Base-by-base conservation (phyloP, 257 asterid species). In the Solanum lycopersicoides region DNA sequence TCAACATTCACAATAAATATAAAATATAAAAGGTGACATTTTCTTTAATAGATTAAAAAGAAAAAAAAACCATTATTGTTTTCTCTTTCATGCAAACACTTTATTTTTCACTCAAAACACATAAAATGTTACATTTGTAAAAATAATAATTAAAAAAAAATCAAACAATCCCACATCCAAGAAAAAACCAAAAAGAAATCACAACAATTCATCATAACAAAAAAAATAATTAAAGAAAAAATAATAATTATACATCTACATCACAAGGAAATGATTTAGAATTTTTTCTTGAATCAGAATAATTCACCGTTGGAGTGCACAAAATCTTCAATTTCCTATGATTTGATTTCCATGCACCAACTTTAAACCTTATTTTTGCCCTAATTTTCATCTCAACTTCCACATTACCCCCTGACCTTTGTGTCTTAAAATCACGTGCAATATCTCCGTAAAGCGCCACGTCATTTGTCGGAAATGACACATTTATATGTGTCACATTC, bases 291-390 rank as follows among this genome's bases (percentile, higher is more conserved):
- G 94, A 72, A 82, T 91, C 80, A 75, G 93, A 88, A 37, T 92
- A 92, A 69, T 91, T 93, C 87, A 88, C 84, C 9, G 90, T 32
- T 0, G 94, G 82, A 4, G 90, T 94, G 87, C 99, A 97, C 5
- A 65, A 12, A 15, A 93, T 88, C 95, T 90, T 93, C 35, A 95
- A 88, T 32, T 89, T 93, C 30, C 95, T 93, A 85, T 93, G 98
- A 23, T 89, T 87, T 12, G 91, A 90, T 86, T 95, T 96, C 56
- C 92, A 89, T 7, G 83, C 86, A 21, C 99, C 99, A 12, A 96
- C 88, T 92, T 94, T 95, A 45, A 93, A 77, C 91, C 99, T 89
- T n/a, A 97, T 93, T 80, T 92, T 92, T 6, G 96, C 97, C 93
- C 92, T 90, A 23, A 97, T 75, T 14, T 89, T 89, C 23, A 96